Percentiles rank a stretch among this genome's conserved stretches.
These are phyloP conservation scores for Elaeagnus macrophylla DNA, from an alignment of 306 rosid genomes.

Conservation along the genomic window DNA sequence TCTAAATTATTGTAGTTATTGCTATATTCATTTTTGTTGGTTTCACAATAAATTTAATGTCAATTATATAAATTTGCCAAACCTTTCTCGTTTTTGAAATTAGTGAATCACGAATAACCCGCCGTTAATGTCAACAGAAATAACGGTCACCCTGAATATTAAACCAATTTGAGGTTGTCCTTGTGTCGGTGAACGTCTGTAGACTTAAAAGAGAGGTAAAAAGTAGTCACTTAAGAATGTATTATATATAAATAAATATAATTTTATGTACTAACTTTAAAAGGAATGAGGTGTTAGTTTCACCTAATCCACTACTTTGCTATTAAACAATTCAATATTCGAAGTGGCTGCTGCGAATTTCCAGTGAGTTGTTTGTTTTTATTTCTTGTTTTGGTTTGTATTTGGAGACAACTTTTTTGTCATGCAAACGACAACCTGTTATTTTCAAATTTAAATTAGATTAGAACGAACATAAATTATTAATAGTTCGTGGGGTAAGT, in stretches of 20 bases:
- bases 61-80: conserved; percentile 9
- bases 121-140: conserved; percentile 1
- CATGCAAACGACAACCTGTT: conserved; percentile 1
- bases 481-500: too few relatives aligned
- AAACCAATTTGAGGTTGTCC: too few relatives aligned
- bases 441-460: too few relatives aligned
- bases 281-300: background rate
- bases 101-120: background rate
- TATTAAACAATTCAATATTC: background rate
- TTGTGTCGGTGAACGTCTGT: too few relatives aligned
- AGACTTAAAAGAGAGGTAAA: background rate
- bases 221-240: background rate
- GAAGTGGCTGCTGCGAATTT: conserved; percentile 8
- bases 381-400: conserved; percentile 12
- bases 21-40: too few relatives aligned
- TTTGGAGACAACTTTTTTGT: conserved; percentile 3
- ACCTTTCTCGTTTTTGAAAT: conserved; percentile 14
- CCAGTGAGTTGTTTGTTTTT: conserved; percentile 26
- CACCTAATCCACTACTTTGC: conserved; percentile 7
- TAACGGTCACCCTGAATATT: background rate
- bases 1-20: too few relatives aligned
- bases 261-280: background rate
- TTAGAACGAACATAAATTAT: too few relatives aligned
- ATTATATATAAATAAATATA: too few relatives aligned
- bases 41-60: too few relatives aligned